phyloP scores from a whole-genome alignment of 208 protist species.

The Polymyxa betae region DNA sequence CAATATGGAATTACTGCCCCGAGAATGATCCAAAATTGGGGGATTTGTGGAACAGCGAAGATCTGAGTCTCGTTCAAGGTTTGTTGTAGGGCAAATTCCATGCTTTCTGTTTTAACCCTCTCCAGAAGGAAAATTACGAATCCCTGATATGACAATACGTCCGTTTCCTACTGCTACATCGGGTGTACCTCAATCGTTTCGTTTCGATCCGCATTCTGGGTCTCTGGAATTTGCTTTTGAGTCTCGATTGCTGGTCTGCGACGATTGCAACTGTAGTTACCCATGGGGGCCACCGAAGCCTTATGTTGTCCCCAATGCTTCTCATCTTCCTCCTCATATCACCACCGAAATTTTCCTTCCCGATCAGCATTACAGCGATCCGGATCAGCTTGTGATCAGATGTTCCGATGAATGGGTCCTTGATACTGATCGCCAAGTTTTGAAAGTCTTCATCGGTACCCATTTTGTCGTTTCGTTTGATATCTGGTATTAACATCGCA shows the following conservation, averaged over 20 bases:
- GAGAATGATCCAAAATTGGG: background rate
- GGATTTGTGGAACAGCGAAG: slow-evolving; percentile 13
- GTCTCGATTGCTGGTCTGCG: background rate
- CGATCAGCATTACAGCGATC: background rate
- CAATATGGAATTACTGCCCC: background rate
- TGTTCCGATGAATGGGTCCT: background rate
- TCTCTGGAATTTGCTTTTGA: slow-evolving; percentile 7
- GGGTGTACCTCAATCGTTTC: background rate
- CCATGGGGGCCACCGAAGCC: background rate
- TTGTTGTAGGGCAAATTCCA: background rate
- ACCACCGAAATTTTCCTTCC: slow-evolving; percentile 9
- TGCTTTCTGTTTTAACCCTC: background rate
- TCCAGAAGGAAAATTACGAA: background rate
- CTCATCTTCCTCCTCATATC: background rate
- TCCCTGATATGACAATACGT: background rate
- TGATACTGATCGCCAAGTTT: background rate
- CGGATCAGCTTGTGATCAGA: background rate
- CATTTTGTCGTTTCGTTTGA: background rate
- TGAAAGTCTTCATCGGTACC: background rate
- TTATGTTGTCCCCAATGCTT: background rate
- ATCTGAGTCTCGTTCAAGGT: slow-evolving; percentile 3
- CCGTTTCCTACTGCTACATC: slow-evolving; percentile 17
- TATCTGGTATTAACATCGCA: background rate
- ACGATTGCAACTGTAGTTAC: background rate
- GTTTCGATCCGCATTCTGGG: background rate